Evolutionary conservation across 2,329 filamentous ascomycete genomes (phyloP).

Genomic region (Fusarium sp.): DNA sequence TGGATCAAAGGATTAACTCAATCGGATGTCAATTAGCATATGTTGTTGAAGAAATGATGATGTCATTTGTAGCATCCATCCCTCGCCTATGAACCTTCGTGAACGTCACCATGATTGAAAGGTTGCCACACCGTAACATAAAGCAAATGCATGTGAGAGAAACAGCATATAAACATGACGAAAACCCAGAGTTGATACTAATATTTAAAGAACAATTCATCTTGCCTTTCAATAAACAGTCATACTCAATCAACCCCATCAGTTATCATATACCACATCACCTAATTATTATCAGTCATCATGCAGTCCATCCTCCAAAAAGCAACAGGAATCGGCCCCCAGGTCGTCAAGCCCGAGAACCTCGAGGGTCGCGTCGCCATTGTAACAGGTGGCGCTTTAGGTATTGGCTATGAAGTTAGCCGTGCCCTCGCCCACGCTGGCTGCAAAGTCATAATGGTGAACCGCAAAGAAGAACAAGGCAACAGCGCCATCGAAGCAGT

Average conservation of each 20-base stretch:
- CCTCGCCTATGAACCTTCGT: background rate
- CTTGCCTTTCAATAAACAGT: background rate
- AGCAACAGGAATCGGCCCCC: slow-evolving; percentile 51
- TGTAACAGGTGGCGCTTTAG: slow-evolving; percentile 55
- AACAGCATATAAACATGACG: background rate
- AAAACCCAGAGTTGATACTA: background rate
- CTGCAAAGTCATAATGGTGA: slow-evolving; percentile 54
- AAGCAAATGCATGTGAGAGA: background rate
- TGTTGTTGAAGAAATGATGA: slow-evolving; percentile 7
- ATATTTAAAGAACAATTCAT: background rate
- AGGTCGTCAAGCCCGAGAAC: slow-evolving; percentile 51
- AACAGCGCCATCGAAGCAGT: slow-evolving; percentile 48
- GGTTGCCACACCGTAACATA: background rate
- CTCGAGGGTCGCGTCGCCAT: slow-evolving; percentile 54
- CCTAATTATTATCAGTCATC: background rate
- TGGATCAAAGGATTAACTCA: background rate
- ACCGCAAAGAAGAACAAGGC: slow-evolving; percentile 52
- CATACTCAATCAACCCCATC: too few species aligned
- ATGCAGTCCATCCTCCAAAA: slow-evolving; percentile 57
- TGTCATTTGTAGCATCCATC: slow-evolving; percentile 1
- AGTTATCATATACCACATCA: background rate
- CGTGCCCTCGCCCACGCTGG: slow-evolving; percentile 51
- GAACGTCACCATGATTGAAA: slow-evolving; percentile 21
- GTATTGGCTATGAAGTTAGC: slow-evolving; percentile 55
- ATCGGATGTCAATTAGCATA: background rate